Conservation (phyloP, 257 asterid genomes). For the Eucommia ulmoides region DNA sequence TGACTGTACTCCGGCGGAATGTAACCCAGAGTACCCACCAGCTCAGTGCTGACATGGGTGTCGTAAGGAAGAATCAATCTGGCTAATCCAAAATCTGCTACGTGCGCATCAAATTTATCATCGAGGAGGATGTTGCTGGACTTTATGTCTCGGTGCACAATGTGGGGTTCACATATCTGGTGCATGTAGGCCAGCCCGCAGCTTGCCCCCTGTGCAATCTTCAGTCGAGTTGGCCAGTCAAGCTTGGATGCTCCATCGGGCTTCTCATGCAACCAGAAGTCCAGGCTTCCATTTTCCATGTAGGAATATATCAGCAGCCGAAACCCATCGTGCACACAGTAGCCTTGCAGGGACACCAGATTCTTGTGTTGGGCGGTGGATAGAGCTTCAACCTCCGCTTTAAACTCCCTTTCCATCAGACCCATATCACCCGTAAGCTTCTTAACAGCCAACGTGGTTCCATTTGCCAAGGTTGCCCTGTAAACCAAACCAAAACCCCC, state of each 20-base stretch:
- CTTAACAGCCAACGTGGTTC: slow-evolving; percentile 77
- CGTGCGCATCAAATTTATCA: slow-evolving; percentile 72
- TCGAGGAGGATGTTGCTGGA: slow-evolving; percentile 93
- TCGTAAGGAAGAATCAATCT: slow-evolving; percentile 78
- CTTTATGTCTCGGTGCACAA: slow-evolving; percentile 86
- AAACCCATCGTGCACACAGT: slow-evolving; percentile 79
- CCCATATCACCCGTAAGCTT: slow-evolving; percentile 94
- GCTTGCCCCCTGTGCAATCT: slow-evolving; percentile 66
- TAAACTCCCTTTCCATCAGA: slow-evolving; percentile 90
- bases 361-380: slow-evolving; percentile 92
- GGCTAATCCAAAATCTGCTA: slow-evolving; percentile 90
- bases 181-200: slow-evolving; percentile 93
- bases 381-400: slow-evolving; percentile 87
- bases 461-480: slow-evolving; percentile 63
- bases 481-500: slow-evolving; percentile 96
- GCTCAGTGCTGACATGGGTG: slow-evolving; percentile 89
- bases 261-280: slow-evolving; percentile 90
- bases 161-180: slow-evolving; percentile 82
- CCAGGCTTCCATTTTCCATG: slow-evolving; percentile 95
- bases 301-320: slow-evolving; percentile 73
- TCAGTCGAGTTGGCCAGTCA: slow-evolving; percentile 73
- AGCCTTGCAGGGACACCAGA: slow-evolving; percentile 79
- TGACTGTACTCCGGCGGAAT: slow-evolving; percentile 98
- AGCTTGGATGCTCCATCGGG: slow-evolving; percentile 72
- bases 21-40: slow-evolving; percentile 93